phyloP scores from a whole-genome alignment of 768 basidiomycete species.

The Suillus paluster region DNA sequence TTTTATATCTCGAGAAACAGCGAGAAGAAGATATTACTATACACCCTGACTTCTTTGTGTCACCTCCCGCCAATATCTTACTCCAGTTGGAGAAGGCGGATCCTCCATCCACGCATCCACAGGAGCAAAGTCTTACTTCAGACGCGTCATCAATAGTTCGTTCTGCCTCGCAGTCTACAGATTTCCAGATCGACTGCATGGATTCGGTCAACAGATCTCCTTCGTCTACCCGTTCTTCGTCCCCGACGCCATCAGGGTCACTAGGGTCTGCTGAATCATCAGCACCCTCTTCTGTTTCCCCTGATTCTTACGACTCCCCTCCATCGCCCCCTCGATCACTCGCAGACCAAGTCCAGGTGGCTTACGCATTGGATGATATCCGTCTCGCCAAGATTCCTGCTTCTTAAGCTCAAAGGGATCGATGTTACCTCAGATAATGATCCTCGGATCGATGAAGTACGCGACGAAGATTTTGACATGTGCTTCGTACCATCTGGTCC shows the following conservation, averaged over 20 bases:
- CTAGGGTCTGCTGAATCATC: constrained; percentile 13
- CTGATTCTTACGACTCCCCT: constrained; percentile 51
- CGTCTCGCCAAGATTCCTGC: constrained; percentile 66
- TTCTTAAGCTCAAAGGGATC: constrained; percentile 64
- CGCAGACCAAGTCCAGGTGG: constrained; percentile 67
- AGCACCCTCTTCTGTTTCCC: constrained; percentile 29
- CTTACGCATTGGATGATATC: constrained; percentile 70
- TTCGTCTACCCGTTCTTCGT: constrained; percentile 20
- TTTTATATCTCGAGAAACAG: constrained; percentile 17
- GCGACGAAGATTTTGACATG: constrained; percentile 49
- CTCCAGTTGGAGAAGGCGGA: constrained; percentile 11
- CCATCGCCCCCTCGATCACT: constrained; percentile 49
- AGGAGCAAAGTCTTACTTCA: background rate
- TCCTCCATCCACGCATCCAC: background rate
- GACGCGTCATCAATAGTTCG: background rate
- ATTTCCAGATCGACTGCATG: background rate
- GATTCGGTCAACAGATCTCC: constrained; percentile 3
- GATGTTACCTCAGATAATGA: constrained; percentile 62
- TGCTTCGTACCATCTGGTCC: constrained; percentile 44
- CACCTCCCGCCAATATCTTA: constrained; percentile 7
- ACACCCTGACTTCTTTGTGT: constrained; percentile 6
- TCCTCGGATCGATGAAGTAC: constrained; percentile 65
- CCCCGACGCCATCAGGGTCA: constrained; percentile 28
- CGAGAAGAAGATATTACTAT: constrained; percentile 2
- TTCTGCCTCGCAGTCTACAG: constrained; percentile 6